phyloP scores from a whole-genome alignment of 192 early-diverging fungal genomes.

The Bifiguratus adelaidae region DNA sequence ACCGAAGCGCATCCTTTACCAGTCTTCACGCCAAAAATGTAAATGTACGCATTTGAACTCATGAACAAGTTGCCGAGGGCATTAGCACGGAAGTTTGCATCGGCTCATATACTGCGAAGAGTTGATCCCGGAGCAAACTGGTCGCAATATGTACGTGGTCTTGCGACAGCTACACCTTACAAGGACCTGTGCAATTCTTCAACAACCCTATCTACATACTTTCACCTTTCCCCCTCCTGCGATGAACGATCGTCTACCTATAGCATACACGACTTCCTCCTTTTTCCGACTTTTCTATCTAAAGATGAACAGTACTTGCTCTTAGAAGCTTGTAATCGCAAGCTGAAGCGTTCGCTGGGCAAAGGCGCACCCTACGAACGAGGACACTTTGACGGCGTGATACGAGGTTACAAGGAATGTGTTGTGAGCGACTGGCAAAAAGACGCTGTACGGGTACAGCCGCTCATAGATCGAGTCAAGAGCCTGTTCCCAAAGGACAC shows the following conservation, averaged over 20 bases:
- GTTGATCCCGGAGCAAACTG: too few relatives aligned
- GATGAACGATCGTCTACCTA: too few relatives aligned
- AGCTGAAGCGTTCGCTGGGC: constrained; percentile 32
- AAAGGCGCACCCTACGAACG: constrained; percentile 39
- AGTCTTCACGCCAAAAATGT: constrained; percentile 31
- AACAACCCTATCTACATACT: too few relatives aligned
- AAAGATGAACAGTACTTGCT: constrained; percentile 23
- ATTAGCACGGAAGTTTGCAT: too few relatives aligned
- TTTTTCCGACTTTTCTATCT: constrained; percentile 29
- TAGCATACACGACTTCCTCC: constrained; percentile 20
- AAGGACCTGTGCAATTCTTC: too few relatives aligned
- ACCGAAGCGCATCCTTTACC: constrained; percentile 93
- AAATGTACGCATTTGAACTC: too few relatives aligned
- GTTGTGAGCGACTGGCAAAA: constrained; percentile 53
- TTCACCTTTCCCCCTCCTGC: too few relatives aligned
- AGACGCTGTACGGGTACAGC: constrained; percentile 26
- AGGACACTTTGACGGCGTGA: constrained; percentile 73
- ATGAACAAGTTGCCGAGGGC: too few relatives aligned
- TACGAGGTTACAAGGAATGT: constrained; percentile 59
- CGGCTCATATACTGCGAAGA: too few relatives aligned
- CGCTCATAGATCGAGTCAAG: constrained; percentile 45
- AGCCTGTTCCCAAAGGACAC: constrained; percentile 35
- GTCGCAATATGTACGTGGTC: too few relatives aligned
- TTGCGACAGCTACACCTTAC: too few relatives aligned
- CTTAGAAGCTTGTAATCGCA: constrained; percentile 19